phyloP scores from a whole-genome alignment of 75 land plant species.

The Pinus albicaulis region DNA sequence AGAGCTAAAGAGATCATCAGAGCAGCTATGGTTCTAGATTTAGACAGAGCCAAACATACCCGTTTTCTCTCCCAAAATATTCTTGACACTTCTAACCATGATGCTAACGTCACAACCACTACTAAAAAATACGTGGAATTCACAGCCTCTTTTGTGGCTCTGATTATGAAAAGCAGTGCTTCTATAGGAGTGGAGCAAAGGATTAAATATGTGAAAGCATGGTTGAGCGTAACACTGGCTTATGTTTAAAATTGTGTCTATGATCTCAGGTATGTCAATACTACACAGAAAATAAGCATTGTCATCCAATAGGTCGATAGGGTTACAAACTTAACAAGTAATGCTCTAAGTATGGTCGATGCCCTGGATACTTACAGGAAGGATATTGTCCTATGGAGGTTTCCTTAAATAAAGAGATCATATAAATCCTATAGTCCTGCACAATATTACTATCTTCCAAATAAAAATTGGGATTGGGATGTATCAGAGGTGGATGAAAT shows the following conservation, averaged over 20 bases:
- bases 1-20: too few species aligned
- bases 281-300: not conserved
- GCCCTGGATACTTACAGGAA: constrained; percentile 38
- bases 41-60: too few species aligned
- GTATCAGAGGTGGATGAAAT: not conserved
- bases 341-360: constrained; percentile 62
- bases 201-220: constrained; percentile 10
- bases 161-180: too few species aligned
- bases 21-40: too few species aligned
- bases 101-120: too few species aligned
- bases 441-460: too few species aligned
- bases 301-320: constrained; percentile 11
- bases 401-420: constrained; percentile 38
- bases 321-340: constrained; percentile 49
- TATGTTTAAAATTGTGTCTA: constrained; percentile 54
- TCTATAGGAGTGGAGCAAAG: too few species aligned
- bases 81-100: too few species aligned
- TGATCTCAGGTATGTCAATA: constrained; percentile 51
- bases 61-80: too few species aligned
- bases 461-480: not conserved
- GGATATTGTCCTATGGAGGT: constrained; percentile 30
- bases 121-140: too few species aligned
- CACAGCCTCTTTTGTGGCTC: too few species aligned
- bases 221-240: constrained; percentile 53
- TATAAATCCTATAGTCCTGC: not conserved